A percentile compares a stretch with the other conserved stretches of the same genome.
Evolutionary conservation across 225 moss, liverwort and hornwort species (phyloP).

Genomic region (Neckera pumila): DNA sequence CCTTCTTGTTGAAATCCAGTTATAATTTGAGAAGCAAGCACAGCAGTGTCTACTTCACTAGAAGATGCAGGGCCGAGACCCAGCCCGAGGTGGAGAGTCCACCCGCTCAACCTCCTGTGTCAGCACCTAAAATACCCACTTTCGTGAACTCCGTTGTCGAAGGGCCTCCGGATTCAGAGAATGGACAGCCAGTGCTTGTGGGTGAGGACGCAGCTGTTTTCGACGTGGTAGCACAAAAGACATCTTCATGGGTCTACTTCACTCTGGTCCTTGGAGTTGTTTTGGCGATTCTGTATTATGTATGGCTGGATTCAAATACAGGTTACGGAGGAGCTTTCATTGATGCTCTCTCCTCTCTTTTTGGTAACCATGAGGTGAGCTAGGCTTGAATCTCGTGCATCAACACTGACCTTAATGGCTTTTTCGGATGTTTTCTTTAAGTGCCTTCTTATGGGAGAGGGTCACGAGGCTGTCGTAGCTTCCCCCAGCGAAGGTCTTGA

Average conservation of each 20-base stretch:
- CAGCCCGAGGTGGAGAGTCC: constrained; percentile 6
- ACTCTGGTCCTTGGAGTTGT: constrained; percentile 76
- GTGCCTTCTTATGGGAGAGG: not conserved
- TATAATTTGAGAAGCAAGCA: not conserved
- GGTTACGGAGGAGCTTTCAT: constrained; percentile 75
- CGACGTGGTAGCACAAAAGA: constrained; percentile 48
- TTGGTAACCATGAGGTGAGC: constrained; percentile 74
- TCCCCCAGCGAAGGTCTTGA: not conserved
- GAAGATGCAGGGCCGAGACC: constrained; percentile 30
- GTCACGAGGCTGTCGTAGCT: not conserved
- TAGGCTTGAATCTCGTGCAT: not conserved
- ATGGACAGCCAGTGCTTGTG: constrained; percentile 14
- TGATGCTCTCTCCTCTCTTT: constrained; percentile 52
- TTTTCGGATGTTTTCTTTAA: not conserved
- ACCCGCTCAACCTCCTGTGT: not conserved
- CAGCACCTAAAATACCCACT: not conserved
- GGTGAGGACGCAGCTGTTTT: constrained; percentile 91
- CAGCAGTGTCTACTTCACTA: not conserved
- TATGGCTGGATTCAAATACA: constrained; percentile 74
- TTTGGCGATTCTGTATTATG: constrained; percentile 49
- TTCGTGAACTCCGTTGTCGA: constrained; percentile 4
- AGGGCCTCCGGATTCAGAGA: constrained; percentile 3
- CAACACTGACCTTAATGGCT: not conserved
- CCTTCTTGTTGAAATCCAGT: not conserved
- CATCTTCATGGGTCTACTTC: constrained; percentile 81